Percentiles rank a stretch among this genome's conserved stretches.
These are phyloP conservation scores for Ceratobasidium papillatum DNA, from an alignment of 1,284 basidiomycete species.

Conservation along the genomic window DNA sequence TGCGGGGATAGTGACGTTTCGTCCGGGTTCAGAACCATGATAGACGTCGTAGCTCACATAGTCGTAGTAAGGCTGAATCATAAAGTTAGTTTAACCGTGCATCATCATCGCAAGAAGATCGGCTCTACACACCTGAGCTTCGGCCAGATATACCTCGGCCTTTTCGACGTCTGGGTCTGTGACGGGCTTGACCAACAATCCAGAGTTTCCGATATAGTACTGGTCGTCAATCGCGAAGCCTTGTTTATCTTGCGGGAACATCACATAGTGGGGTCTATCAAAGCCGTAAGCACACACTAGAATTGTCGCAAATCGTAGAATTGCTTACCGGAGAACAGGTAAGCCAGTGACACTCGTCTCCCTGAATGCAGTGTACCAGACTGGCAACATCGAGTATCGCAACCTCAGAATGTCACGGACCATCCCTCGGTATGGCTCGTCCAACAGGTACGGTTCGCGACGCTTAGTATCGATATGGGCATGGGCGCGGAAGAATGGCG, in stretches of 20 bases:
- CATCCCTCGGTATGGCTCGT: constrained; percentile 86
- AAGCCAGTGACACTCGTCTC: constrained; percentile 82
- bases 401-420: constrained; percentile 83
- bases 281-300: neutral
- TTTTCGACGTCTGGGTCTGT: constrained; percentile 77
- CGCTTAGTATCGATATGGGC: constrained; percentile 99
- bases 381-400: constrained; percentile 87
- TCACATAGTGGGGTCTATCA: constrained; percentile 87
- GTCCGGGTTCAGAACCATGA: constrained; percentile 69
- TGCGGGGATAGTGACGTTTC: constrained; percentile 76
- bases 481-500: constrained; percentile 98
- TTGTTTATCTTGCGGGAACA: constrained; percentile 86
- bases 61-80: constrained; percentile 88
- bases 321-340: constrained; percentile 76
- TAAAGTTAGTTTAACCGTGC: neutral
- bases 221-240: constrained; percentile 95
- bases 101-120: neutral
- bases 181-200: constrained; percentile 92
- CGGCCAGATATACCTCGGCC: constrained; percentile 84
- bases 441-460: constrained; percentile 92
- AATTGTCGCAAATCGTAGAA: neutral
- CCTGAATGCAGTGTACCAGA: constrained; percentile 97
- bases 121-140: constrained; percentile 72
- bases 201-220: constrained; percentile 89
- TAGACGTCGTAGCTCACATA: constrained; percentile 81